Percentiles rank a stretch among this genome's conserved stretches.
phyloP scores from a whole-genome alignment of 2,329 filamentous ascomycete genomes.

The Purpureocillium takamizusanense region DNA sequence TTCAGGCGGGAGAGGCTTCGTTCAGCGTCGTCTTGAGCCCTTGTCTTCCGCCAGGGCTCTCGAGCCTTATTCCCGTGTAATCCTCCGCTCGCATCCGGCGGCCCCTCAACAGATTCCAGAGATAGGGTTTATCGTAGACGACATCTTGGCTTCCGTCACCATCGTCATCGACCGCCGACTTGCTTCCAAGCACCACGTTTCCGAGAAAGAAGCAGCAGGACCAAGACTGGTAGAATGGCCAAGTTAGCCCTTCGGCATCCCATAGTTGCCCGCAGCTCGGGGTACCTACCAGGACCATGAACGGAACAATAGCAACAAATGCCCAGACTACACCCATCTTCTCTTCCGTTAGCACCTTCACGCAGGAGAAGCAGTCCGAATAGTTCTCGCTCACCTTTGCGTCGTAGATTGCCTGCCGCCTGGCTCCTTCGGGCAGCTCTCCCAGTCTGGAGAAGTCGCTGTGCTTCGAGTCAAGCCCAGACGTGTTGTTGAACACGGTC shows the following conservation, averaged over 20 bases:
- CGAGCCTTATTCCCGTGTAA: conserved; percentile 7
- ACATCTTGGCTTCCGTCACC: conserved; percentile 13
- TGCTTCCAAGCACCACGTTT: conserved; percentile 20
- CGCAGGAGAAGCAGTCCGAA: not conserved
- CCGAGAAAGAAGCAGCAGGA: conserved; percentile 18
- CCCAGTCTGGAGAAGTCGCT: conserved; percentile 15
- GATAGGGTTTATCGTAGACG: conserved; percentile 19
- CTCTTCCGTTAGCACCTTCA: not conserved
- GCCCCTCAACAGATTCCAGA: conserved; percentile 14
- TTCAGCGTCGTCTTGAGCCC: conserved; percentile 4
- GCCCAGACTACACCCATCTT: conserved; percentile 54
- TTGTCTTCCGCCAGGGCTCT: conserved; percentile 7
- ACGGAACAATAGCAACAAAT: conserved; percentile 51
- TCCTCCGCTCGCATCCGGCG: conserved; percentile 4
- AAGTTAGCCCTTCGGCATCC: too few species aligned
- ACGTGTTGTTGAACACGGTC: conserved; percentile 56
- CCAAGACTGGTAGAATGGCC: conserved; percentile 12
- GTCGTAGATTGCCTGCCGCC: conserved; percentile 12
- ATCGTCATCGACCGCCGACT: conserved; percentile 13
- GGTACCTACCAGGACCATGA: conserved; percentile 35
- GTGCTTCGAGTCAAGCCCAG: conserved; percentile 15
- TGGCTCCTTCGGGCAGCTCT: conserved; percentile 4
- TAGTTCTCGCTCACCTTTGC: conserved; percentile 14
- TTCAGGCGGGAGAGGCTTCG: not conserved
- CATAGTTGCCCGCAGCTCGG: too few species aligned